These are phyloP conservation scores for Cryptosporidium xiaoi DNA, from an alignment of 169 alveolate species.

Conservation along the genomic window DNA sequence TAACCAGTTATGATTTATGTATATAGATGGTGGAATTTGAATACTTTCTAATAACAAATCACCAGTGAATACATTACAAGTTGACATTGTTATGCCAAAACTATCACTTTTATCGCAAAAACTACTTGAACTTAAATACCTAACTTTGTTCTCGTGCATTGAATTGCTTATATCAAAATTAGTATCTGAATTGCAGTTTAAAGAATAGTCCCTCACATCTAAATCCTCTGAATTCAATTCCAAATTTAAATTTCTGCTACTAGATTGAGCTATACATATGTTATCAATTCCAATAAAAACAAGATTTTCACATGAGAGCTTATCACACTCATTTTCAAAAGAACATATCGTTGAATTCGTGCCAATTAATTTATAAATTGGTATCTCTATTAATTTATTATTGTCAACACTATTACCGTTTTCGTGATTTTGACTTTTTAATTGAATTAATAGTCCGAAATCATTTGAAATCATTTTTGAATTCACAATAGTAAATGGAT, in stretches of 20 bases:
- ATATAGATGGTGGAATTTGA: slow-evolving; percentile 79
- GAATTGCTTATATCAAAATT: not conserved
- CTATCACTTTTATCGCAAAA: not conserved
- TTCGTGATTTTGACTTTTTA: not conserved
- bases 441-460: slow-evolving; percentile 21
- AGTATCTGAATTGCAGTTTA: not conserved
- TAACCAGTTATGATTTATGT: slow-evolving; percentile 78
- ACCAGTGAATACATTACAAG: not conserved
- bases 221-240: slow-evolving; percentile 12
- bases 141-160: not conserved
- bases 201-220: too few species aligned
- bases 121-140: not conserved
- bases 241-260: slow-evolving; percentile 20
- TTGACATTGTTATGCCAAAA: not conserved
- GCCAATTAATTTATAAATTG: slow-evolving; percentile 36
- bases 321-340: not conserved
- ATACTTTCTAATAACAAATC: slow-evolving; percentile 19
- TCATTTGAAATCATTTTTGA: slow-evolving; percentile 45
- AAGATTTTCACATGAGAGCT: slow-evolving; percentile 30
- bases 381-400: slow-evolving; percentile 28
- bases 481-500: not conserved
- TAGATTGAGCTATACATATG: slow-evolving; percentile 27
- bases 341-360: not conserved
- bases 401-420: not conserved
- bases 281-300: slow-evolving; percentile 60